Evolutionary conservation across 2,329 filamentous ascomycete species (phyloP).

Genomic region (Epichloe brachyelytri): DNA sequence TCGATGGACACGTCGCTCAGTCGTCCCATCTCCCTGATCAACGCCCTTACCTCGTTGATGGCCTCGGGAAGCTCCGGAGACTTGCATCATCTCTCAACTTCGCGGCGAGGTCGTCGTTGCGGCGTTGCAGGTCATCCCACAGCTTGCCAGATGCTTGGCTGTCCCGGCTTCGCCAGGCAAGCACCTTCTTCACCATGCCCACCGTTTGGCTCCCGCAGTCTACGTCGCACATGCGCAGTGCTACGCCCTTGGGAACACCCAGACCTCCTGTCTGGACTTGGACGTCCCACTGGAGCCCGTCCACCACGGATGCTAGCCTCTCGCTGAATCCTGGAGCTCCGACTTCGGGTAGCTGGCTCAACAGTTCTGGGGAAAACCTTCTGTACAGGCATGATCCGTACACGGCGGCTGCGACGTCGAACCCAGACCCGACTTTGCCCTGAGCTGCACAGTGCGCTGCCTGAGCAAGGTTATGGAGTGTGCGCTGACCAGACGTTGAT

Average conservation of each 20-base stretch:
- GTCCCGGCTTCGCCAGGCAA: conserved; percentile 64
- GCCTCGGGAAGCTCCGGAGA: conserved; percentile 29
- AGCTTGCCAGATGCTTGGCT: conserved; percentile 50
- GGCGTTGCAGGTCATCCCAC: conserved; percentile 62
- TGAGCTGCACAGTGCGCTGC: conserved; percentile 90
- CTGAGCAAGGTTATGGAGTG: conserved; percentile 86
- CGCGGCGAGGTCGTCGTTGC: conserved; percentile 58
- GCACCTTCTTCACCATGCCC: conserved; percentile 86
- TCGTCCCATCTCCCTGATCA: conserved; percentile 65
- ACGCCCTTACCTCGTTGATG: conserved; percentile 39
- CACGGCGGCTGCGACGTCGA: conserved; percentile 86
- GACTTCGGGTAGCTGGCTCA: conserved; percentile 54
- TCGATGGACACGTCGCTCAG: conserved; percentile 76
- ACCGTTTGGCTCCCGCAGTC: conserved; percentile 90
- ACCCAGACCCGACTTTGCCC: conserved; percentile 90
- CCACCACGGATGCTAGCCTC: conserved; percentile 51
- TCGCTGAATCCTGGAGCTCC: conserved; percentile 54
- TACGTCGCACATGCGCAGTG: conserved; percentile 88
- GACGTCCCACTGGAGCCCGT: conserved; percentile 63
- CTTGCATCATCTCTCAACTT: conserved; percentile 43
- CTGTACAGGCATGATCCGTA: conserved; percentile 85
- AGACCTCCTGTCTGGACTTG: conserved; percentile 59
- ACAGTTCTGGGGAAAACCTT: conserved; percentile 73
- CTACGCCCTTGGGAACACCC: conserved; percentile 57
- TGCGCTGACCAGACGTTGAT: conserved; percentile 38